A percentile compares a stretch with the other conserved stretches of the same genome.
phyloP scores from a whole-genome alignment of 108 stramenopile genomes.

The Pseudonitzschia pungens region DNA sequence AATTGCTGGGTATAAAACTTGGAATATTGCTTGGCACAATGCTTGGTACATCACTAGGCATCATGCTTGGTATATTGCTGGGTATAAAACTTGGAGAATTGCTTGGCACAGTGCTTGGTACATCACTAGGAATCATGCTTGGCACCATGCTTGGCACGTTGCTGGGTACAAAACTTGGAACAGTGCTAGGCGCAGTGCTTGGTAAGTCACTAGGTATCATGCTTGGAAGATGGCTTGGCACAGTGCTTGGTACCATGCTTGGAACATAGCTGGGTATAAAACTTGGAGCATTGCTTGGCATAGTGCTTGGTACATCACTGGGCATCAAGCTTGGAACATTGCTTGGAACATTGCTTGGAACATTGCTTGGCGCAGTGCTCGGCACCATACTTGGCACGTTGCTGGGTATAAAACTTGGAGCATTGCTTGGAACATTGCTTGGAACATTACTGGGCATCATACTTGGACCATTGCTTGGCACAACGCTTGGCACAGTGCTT shows the following conservation, averaged over 20 bases:
- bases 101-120: neutral
- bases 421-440: neutral
- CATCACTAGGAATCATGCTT: neutral
- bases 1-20: too few relatives aligned
- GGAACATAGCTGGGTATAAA: too few relatives aligned
- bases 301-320: too few relatives aligned
- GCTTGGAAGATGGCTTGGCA: neutral
- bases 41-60: neutral
- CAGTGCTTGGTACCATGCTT: too few relatives aligned
- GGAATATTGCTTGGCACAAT: neutral
- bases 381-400: neutral
- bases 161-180: neutral
- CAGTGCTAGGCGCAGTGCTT: too few relatives aligned
- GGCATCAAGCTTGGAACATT: neutral
- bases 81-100: too few relatives aligned
- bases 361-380: neutral
- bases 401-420: neutral
- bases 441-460: neutral
- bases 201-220: neutral
- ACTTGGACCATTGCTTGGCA: too few relatives aligned
- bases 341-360: neutral
- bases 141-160: neutral
- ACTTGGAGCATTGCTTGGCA: too few relatives aligned
- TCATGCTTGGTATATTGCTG: neutral
- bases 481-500: too few relatives aligned